Conservation (phyloP, 2,329 filamentous ascomycete species). For the Beauveria asiatica region DNA sequence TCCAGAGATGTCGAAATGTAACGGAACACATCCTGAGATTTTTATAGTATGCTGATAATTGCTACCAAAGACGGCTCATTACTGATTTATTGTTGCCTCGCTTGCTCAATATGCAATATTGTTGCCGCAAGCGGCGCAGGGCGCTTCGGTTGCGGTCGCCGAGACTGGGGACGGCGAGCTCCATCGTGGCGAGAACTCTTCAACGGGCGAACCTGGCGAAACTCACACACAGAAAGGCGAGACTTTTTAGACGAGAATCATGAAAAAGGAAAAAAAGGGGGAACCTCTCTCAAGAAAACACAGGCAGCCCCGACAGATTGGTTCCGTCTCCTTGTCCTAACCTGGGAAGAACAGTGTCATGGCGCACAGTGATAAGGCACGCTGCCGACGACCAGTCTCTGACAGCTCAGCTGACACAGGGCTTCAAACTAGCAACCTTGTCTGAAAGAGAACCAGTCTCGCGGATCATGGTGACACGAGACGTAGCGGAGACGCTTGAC, state of each 20-base stretch:
- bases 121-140: neutral
- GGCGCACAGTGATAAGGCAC: neutral
- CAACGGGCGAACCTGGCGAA: neutral
- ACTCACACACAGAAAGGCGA: neutral
- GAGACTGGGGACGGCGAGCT: neutral
- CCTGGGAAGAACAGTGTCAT: no score
- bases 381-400: neutral
- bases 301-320: neutral
- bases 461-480: neutral
- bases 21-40: neutral
- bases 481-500: neutral
- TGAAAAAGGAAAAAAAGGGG: neutral
- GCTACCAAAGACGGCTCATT: neutral
- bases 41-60: neutral
- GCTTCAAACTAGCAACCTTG: neutral
- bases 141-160: neutral
- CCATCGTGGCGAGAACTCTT: neutral
- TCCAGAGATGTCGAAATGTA: neutral
- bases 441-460: neutral
- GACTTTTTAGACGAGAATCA: neutral
- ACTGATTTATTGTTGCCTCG: neutral
- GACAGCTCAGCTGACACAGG: neutral
- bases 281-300: neutral
- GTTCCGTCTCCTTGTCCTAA: no score
- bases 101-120: neutral